Evolutionary conservation across 495 filamentous ascomycete genomes (phyloP).

Genomic region (Penicillium pancosmium): DNA sequence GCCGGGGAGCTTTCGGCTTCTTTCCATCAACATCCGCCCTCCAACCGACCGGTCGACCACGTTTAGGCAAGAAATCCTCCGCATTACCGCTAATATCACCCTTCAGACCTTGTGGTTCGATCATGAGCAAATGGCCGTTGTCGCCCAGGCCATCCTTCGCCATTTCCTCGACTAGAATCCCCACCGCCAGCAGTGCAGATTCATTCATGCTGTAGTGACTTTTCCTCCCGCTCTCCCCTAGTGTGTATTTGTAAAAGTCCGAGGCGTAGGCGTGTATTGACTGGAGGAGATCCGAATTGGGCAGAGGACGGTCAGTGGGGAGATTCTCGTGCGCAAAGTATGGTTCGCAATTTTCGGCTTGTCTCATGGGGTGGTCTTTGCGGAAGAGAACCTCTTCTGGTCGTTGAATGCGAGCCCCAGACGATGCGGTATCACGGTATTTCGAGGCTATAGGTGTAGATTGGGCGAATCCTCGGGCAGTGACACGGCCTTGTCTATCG

Average conservation of each 20-base stretch:
- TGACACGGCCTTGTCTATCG: slow-evolving; percentile 51
- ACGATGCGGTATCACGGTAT: slow-evolving; percentile 55
- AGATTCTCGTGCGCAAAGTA: slow-evolving; percentile 66
- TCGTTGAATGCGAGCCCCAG: slow-evolving; percentile 53
- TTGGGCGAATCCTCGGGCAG: slow-evolving; percentile 44
- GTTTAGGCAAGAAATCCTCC: not conserved
- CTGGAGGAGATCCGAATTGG: slow-evolving; percentile 74
- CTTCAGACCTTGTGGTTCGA: slow-evolving; percentile 43
- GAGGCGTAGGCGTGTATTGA: slow-evolving; percentile 73
- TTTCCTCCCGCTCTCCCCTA: slow-evolving; percentile 34
- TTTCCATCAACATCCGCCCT: not conserved
- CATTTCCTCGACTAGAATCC: slow-evolving; percentile 80
- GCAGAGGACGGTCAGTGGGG: slow-evolving; percentile 57
- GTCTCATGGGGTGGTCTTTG: slow-evolving; percentile 57
- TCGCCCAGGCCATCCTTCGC: slow-evolving; percentile 63
- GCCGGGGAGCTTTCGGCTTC: not conserved
- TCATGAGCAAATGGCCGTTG: slow-evolving; percentile 74
- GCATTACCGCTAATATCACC: not conserved
- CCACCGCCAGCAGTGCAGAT: slow-evolving; percentile 79
- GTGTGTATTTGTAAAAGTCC: slow-evolving; percentile 64
- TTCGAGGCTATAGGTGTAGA: slow-evolving; percentile 37
- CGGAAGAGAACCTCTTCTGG: slow-evolving; percentile 80
- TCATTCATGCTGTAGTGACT: slow-evolving; percentile 78
- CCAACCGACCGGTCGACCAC: not conserved
- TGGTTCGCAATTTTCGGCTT: slow-evolving; percentile 70